Conservation (phyloP, 2,329 filamentous ascomycete genomes). For the Shiraia bambusicola region DNA sequence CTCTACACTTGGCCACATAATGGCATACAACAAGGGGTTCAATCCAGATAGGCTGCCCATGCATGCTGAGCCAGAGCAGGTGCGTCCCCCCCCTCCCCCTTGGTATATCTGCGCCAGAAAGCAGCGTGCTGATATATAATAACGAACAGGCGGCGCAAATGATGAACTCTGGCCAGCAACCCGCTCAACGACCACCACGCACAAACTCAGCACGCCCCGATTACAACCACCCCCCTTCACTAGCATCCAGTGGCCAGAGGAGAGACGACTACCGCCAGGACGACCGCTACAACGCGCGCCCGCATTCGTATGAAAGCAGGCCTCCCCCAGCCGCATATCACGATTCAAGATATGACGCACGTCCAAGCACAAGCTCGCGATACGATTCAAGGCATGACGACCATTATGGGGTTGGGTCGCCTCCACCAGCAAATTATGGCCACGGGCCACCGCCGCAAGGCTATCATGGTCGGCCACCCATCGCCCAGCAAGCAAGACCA, state of each 20-base stretch:
- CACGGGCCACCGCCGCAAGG: slow-evolving; percentile 59
- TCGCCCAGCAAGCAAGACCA: slow-evolving; percentile 46
- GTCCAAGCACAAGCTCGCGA: slow-evolving; percentile 21
- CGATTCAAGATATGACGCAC: slow-evolving; percentile 35
- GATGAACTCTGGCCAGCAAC: slow-evolving; percentile 30
- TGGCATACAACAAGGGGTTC: slow-evolving; percentile 93
- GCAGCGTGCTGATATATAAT: too few species aligned
- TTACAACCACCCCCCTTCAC: slow-evolving; percentile 48
- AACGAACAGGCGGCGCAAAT: slow-evolving; percentile 51
- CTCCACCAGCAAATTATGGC: slow-evolving; percentile 53
- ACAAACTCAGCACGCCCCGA: slow-evolving; percentile 41
- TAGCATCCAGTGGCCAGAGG: slow-evolving; percentile 24
- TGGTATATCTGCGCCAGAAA: too few species aligned
- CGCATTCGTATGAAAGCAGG: slow-evolving; percentile 31
- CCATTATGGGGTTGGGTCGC: slow-evolving; percentile 47
- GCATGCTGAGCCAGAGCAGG: slow-evolving; percentile 77
- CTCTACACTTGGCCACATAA: slow-evolving; percentile 44
- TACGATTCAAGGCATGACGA: slow-evolving; percentile 27
- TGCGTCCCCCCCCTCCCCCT: too few species aligned
- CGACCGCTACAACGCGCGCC: slow-evolving; percentile 38
- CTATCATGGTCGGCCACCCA: slow-evolving; percentile 66
- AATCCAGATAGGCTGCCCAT: slow-evolving; percentile 94
- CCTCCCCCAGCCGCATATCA: slow-evolving; percentile 46
- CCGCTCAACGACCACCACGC: slow-evolving; percentile 34
- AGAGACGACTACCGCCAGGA: slow-evolving; percentile 36